Evolutionary conservation across 768 basidiomycete genomes (phyloP), one percentile per base, ranked within the genome.

Genomic region (Fibroporia radiculosa): DNA sequence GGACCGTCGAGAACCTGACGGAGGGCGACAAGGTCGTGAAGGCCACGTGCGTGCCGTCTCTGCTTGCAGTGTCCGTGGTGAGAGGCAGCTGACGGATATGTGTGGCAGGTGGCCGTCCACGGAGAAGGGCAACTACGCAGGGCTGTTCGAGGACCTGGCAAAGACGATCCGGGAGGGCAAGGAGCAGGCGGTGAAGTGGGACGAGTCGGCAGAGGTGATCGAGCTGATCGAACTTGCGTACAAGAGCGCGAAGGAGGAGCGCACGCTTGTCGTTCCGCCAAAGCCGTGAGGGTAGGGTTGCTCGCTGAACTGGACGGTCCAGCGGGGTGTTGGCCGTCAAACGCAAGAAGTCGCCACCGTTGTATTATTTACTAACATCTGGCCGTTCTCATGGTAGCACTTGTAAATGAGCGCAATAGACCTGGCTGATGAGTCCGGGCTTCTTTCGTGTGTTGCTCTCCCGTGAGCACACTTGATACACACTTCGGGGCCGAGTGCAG

Each of bases 151-250:
- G 46, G 82, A 87, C 53, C 63, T 88, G 18, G 84, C 77, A 10
- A 72, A 67, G 20, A 75, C 74, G 5, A 82, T 90, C 44, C 68
- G 78, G 25, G 61, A 72, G 20, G 71, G 71, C 3, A 71, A 66
- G 6, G 71, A 74, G 40, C 71, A 70, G 27, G 70, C 68, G 6
- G 77, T 92, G 34, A 85, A 78, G 60, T 89, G 86, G 73, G 75
- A 78, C 52, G 79, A 91, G 58, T 79, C 84, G 0, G 74, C 75
- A 7, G 62, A 71, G 6, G 82, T 85, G 7, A 78, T 93, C 51
- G 75, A 84, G 65, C 71, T 93, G 58, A 77, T 91, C 53, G 85
- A 91, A 62, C 67, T 85, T 8, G 85, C 83, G 6, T 69, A 77
- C 57, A 62, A 74, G 62, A 84, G 84, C 51, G 74, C 82, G 12